phyloP scores from a whole-genome alignment of 352 stramenopile genomes.

The Pythium plurisporium region DNA sequence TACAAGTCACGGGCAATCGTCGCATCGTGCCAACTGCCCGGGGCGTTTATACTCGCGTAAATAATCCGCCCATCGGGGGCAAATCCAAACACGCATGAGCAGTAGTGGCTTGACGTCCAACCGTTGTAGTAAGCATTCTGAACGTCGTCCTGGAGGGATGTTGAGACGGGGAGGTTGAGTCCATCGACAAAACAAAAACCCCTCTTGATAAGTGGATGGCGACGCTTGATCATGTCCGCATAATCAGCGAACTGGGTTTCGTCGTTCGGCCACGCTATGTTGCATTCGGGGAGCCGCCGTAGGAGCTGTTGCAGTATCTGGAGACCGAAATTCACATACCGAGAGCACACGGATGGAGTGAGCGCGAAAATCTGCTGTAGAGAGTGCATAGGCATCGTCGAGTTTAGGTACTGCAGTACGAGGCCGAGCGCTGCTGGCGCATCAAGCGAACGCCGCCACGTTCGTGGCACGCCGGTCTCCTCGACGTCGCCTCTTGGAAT shows the following conservation, averaged over 20 bases:
- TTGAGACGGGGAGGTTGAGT: conserved; percentile 16
- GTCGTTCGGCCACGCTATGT: conserved; percentile 6
- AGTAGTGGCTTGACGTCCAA: conserved; percentile 22
- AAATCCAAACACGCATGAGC: conserved; percentile 19
- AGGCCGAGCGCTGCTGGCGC: conserved; percentile 3
- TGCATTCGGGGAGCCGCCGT: neutral
- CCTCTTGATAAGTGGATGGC: neutral
- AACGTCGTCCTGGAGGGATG: conserved; percentile 1
- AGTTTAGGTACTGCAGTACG: conserved; percentile 20
- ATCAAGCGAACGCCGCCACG: conserved; percentile 3
- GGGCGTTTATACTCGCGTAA: conserved; percentile 5
- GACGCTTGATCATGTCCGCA: conserved; percentile 7
- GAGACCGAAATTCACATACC: conserved; percentile 16
- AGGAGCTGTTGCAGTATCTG: conserved; percentile 9
- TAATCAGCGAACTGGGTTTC: conserved; percentile 2
- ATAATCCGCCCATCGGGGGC: conserved; percentile 12
- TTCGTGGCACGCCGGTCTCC: neutral
- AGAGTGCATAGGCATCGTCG: conserved; percentile 11
- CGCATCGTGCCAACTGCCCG: conserved; percentile 22
- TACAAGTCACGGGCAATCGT: conserved; percentile 9
- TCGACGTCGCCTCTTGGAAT: neutral
- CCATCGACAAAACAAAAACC: conserved; percentile 23
- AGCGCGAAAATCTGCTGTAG: conserved; percentile 19
- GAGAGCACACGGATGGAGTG: conserved; percentile 15
- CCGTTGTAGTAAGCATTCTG: conserved; percentile 23